Conservation (phyloP, 768 basidiomycete species). For the Pisolithus sp. region DNA sequence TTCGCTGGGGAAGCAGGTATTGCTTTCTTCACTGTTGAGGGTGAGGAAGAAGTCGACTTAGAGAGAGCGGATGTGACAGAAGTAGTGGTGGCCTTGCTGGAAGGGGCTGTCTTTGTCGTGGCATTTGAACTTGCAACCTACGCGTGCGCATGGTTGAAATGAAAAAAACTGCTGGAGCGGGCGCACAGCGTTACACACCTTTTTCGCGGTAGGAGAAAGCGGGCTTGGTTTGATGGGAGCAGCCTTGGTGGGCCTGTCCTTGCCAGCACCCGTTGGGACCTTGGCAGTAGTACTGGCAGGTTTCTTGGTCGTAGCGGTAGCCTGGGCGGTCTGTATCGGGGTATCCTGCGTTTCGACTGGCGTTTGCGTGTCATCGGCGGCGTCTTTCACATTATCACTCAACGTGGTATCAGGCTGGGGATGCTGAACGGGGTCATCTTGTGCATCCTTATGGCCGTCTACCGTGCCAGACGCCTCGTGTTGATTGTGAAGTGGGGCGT, state of each 20-base stretch:
- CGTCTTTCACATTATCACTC: conserved; percentile 12
- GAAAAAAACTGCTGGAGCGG: conserved; percentile 12
- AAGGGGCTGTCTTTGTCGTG: conserved; percentile 38
- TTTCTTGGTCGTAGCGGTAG: conserved; percentile 20
- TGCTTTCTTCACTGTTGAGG: conserved; percentile 25
- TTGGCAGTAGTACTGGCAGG: conserved; percentile 15
- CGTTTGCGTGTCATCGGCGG: conserved; percentile 11
- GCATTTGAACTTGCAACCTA: conserved; percentile 64
- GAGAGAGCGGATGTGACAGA: conserved; percentile 27
- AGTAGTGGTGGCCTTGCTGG: conserved; percentile 35
- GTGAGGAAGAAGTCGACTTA: conserved; percentile 21
- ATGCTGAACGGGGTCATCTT: conserved; percentile 15
- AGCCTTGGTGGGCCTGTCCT: conserved; percentile 36
- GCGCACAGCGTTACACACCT: conserved; percentile 39
- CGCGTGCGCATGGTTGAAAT: conserved; percentile 22
- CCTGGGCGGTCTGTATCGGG: conserved; percentile 11
- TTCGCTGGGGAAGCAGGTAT: conserved; percentile 23
- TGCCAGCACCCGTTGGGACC: conserved; percentile 18
- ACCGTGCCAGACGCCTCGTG: conserved; percentile 35
- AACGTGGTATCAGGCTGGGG: conserved; percentile 10
- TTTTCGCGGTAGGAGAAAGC: conserved; percentile 58
- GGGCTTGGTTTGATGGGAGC: conserved; percentile 42
- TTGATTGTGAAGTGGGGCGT: conserved; percentile 27
- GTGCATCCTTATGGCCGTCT: conserved; percentile 20
- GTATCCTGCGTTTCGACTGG: conserved; percentile 20